A percentile compares a stretch with the other conserved stretches of the same genome.
These are phyloP conservation scores for Elaeis guineensis DNA, from an alignment of 176 grass and related monocot genomes.

Conservation along the genomic window DNA sequence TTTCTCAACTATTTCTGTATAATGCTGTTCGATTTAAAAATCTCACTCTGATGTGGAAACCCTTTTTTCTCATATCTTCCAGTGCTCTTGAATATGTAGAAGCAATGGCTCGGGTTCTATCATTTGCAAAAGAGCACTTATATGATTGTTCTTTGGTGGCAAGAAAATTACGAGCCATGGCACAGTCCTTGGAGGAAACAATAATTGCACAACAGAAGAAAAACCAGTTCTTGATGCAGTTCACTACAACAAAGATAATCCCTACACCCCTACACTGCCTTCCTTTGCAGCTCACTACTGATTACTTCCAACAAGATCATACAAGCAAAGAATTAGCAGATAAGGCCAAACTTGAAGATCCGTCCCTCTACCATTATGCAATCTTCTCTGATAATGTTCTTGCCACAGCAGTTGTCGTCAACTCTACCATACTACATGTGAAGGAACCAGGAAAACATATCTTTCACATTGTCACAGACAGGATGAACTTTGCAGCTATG, in stretches of 20 bases:
- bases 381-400: constrained; percentile 10
- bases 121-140: background rate
- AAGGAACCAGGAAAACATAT: constrained; percentile 10
- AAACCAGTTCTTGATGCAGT: constrained; percentile 5
- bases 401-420: constrained; percentile 4
- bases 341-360: constrained; percentile 6
- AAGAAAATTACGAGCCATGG: constrained; percentile 2
- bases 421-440: constrained; percentile 1
- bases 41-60: no score
- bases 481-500: constrained; percentile 2
- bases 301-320: constrained; percentile 4
- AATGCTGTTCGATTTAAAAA: no score
- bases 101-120: constrained; percentile 4
- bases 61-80: background rate
- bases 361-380: constrained; percentile 4
- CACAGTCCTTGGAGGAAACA: constrained; percentile 3
- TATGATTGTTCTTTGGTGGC: background rate
- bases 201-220: constrained; percentile 2
- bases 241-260: background rate
- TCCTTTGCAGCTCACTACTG: constrained; percentile 2
- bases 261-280: constrained; percentile 7
- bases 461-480: constrained; percentile 6
- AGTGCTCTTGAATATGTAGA: background rate
- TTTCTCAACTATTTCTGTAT: no score
- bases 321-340: background rate